Percentiles rank a stretch among this genome's conserved stretches.
These are phyloP conservation scores for Xylaria sp. DNA, from an alignment of 2,329 filamentous ascomycete genomes.

Conservation along the genomic window DNA sequence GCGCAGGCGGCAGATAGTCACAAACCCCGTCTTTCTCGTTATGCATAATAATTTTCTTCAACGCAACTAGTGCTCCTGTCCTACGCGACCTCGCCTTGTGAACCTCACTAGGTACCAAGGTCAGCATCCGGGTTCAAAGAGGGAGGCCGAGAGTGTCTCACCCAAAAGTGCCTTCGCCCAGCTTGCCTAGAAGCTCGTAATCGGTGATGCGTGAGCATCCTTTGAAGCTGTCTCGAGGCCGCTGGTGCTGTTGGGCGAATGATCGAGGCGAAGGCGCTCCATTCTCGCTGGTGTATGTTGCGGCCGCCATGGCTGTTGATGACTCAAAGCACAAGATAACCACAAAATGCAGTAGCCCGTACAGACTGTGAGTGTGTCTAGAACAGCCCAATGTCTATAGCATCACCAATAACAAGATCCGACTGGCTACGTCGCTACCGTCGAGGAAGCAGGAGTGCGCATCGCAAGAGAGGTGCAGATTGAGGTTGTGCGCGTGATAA, in stretches of 20 bases:
- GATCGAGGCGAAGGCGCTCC: conserved; percentile 63
- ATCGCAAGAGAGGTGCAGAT: conserved; percentile 26
- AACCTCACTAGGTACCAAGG: conserved; percentile 72
- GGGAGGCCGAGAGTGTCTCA: conserved; percentile 56
- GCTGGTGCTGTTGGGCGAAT: conserved; percentile 67
- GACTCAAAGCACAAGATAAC: neutral
- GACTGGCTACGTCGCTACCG: conserved; percentile 23
- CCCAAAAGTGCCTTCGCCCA: conserved; percentile 97
- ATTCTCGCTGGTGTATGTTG: conserved; percentile 39
- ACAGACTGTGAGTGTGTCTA: neutral
- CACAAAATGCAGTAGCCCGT: neutral
- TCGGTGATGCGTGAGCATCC: conserved; percentile 87
- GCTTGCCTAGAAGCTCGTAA: conserved; percentile 82
- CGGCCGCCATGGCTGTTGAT: conserved; percentile 29
- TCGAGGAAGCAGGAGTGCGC: conserved; percentile 14
- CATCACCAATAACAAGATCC: neutral
- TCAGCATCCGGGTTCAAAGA: conserved; percentile 41
- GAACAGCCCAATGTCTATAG: neutral
- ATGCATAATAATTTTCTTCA: conserved; percentile 99
- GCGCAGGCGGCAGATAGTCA: conserved; percentile 33
- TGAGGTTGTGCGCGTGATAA: conserved; percentile 6
- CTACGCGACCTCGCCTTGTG: conserved; percentile 85
- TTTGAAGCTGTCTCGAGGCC: conserved; percentile 71
- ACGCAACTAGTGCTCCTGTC: conserved; percentile 79
- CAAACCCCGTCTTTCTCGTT: conserved; percentile 95